Evolutionary conservation across 345 rosid species (phyloP).

Genomic region (Gossypium bickii): DNA sequence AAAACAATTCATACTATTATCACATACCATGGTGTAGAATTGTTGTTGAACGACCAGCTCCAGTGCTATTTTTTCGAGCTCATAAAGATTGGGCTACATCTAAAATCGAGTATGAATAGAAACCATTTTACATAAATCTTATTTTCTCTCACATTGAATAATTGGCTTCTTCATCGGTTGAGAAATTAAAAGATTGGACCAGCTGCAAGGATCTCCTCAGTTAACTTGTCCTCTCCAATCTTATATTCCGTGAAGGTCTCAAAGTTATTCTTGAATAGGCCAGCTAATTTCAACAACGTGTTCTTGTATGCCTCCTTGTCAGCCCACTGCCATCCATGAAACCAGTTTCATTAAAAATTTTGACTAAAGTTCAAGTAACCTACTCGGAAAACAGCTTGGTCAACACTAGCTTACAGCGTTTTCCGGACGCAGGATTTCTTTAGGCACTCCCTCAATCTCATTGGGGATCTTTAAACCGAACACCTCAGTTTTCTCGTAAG

Average conservation of each 20-base stretch:
- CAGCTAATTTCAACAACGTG: constrained; percentile 76
- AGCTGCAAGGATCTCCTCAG: constrained; percentile 79
- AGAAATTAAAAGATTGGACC: constrained; percentile 58
- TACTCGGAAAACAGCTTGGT: not conserved
- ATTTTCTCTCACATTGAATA: too few species aligned
- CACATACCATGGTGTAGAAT: too few species aligned
- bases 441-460: constrained; percentile 74
- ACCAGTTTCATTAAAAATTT: not conserved
- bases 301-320: constrained; percentile 77
- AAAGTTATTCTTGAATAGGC: constrained; percentile 78
- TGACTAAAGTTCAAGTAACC: not conserved
- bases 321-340: constrained; percentile 54
- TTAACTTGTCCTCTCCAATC: constrained; percentile 74
- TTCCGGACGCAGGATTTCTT: constrained; percentile 73
- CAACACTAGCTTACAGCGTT: constrained; percentile 52
- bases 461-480: constrained; percentile 85
- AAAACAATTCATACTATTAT: too few species aligned
- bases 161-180: not conserved
- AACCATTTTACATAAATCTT: too few species aligned
- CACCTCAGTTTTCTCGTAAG: constrained; percentile 64
- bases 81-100: too few species aligned
- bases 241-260: constrained; percentile 64
- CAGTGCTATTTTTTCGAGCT: too few species aligned
- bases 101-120: too few species aligned
- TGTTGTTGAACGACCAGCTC: too few species aligned